A percentile compares a stretch with the other conserved stretches of the same genome.
These are phyloP conservation scores for Coprinopsis sp. DNA, from an alignment of 768 basidiomycete species.

Conservation along the genomic window DNA sequence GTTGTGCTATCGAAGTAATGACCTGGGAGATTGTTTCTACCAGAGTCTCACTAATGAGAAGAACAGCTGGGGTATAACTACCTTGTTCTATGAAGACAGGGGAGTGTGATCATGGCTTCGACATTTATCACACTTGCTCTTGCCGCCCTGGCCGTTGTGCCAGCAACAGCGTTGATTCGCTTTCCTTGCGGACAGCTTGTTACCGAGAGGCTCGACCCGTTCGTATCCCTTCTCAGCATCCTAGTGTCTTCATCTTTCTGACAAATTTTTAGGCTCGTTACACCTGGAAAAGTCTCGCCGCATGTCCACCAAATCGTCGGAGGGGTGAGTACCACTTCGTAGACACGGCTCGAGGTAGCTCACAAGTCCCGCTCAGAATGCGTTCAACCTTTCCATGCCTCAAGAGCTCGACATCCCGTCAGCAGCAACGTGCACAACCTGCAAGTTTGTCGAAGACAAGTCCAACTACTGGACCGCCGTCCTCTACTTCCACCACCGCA, in stretches of 20 bases:
- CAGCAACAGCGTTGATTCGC: constrained; percentile 1
- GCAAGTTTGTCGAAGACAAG: constrained; percentile 31
- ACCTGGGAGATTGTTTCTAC: too few relatives aligned
- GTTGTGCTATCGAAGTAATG: too few relatives aligned
- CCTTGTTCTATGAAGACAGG: too few relatives aligned
- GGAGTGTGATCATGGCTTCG: not conserved
- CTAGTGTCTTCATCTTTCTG: not conserved
- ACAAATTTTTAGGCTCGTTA: not conserved
- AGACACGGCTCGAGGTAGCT: not conserved
- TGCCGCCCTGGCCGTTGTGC: not conserved
- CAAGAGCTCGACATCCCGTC: not conserved
- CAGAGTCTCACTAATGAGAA: too few relatives aligned
- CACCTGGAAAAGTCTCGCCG: constrained; percentile 1
- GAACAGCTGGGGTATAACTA: too few relatives aligned
- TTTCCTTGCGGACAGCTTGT: constrained; percentile 5
- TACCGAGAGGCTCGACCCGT: constrained; percentile 2
- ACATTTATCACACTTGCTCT: not conserved
- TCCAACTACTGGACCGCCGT: constrained; percentile 38
- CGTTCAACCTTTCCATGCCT: constrained; percentile 3
- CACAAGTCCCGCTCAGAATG: not conserved
- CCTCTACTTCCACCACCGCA: constrained; percentile 36
- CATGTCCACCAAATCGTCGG: constrained; percentile 5
- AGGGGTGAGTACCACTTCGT: not conserved
- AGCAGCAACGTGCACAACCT: constrained; percentile 1
- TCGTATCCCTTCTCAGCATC: not conserved